Evolutionary conservation across 371 early-diverging fungal species (phyloP), one percentile per base, ranked within the genome.

Genomic region (Capillidium rhysosporum): DNA sequence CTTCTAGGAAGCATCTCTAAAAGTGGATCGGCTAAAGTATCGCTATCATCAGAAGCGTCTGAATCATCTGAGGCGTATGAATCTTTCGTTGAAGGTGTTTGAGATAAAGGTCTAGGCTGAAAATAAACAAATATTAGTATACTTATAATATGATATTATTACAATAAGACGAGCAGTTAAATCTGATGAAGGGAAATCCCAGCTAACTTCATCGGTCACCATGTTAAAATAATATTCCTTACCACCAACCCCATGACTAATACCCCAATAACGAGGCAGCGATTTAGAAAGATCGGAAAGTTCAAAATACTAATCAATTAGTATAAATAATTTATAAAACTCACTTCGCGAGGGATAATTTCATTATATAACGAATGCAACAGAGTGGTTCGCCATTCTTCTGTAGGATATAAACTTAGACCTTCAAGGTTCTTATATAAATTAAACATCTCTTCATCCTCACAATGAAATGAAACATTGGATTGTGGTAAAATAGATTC

Each of bases 181-280:
- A 41, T 53, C n/a, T 26, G 18, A 18, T 18, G 40, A 25, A 14
- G 51, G 51, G n/a, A 71, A 49, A 49, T 67, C 68, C 75, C 81
- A 87, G 28, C 71, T 71, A 9, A 81, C 81, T 51, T 77, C 71
- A 47, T 84, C 76, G 12, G 81, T 79, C 40, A 76, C 66, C 49
- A 76, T 68, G 64, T 85, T 85, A 57, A 71, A 82, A 60, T 71
- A 83, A 63, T 81, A 86, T 10, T 67, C 64, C 49, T 76, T 70
- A 9, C 85, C 85, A 52, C 79, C 69, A 26, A 72, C 58, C 49
- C 75, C 62, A 30, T 59, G 58, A 29, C 76, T 70, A 38, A 69
- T 63, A 20, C 66, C 66, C 82, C 75, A 87, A 58, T 69, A 68
- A 40, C 68, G 75, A 29, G 76, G 80, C 34, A 72, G 65, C 63